These are phyloP conservation scores for Naematelia aurantialba DNA, from an alignment of 768 basidiomycete species.

Conservation along the genomic window DNA sequence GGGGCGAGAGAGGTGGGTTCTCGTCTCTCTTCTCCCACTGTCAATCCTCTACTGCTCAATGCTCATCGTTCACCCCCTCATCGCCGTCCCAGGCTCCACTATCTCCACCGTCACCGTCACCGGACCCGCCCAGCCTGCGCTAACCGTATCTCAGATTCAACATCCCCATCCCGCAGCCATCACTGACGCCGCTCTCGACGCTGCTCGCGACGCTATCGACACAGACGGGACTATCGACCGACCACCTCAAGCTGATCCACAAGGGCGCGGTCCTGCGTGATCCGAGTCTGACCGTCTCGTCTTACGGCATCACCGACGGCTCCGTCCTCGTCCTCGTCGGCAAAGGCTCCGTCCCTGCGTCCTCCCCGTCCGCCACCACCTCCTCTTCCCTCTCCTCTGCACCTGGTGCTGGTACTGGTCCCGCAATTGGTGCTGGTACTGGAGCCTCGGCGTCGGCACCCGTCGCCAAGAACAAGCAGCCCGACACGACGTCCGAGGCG, in stretches of 20 bases:
- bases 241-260: constrained; percentile 80
- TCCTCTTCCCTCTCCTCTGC: constrained; percentile 11
- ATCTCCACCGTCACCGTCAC: no score
- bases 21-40: neutral
- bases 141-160: no score
- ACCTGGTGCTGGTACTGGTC: constrained; percentile 6
- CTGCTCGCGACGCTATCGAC: constrained; percentile 59
- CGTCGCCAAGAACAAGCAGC: constrained; percentile 34
- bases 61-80: neutral
- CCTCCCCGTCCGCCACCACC: constrained; percentile 13
- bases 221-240: constrained; percentile 66
- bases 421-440: constrained; percentile 5
- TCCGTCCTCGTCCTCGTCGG: constrained; percentile 71
- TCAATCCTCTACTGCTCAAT: neutral
- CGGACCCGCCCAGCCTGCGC: no score
- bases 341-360: constrained; percentile 44
- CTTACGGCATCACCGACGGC: constrained; percentile 68
- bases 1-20: constrained; percentile 41
- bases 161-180: constrained; percentile 47
- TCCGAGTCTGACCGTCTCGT: constrained; percentile 64
- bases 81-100: neutral
- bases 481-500: constrained; percentile 31
- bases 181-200: constrained; percentile 43
- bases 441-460: neutral
- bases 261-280: constrained; percentile 89